Conservation (phyloP, 2,329 filamentous ascomycete genomes). For the Diaporthe vexans region DNA sequence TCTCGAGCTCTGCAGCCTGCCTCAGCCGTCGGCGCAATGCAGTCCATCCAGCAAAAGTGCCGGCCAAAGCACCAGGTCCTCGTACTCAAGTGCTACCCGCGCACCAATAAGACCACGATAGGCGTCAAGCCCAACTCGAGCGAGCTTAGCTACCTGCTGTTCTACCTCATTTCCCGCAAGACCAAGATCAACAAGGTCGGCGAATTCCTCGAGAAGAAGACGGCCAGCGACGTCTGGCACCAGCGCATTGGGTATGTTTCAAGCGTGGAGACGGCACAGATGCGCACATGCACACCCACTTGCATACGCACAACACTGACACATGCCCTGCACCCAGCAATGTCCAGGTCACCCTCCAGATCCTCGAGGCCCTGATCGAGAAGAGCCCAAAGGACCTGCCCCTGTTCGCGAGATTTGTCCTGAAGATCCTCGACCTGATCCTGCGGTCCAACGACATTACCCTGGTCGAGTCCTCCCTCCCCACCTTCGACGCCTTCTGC, state of each 20-base stretch:
- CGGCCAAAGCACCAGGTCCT: slow-evolving; percentile 98
- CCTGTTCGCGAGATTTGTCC: slow-evolving; percentile 86
- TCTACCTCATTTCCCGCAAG: slow-evolving; percentile 94
- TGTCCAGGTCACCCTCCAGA: slow-evolving; percentile 94
- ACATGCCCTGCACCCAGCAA: slow-evolving; percentile 68
- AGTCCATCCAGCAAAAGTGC: slow-evolving; percentile 76
- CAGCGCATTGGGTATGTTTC: slow-evolving; percentile 81
- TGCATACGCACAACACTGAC: slow-evolving; percentile 26
- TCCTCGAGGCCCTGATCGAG: slow-evolving; percentile 91
- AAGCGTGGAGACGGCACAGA: neutral
- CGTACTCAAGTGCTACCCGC: slow-evolving; percentile 95
- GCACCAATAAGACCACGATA: slow-evolving; percentile 89
- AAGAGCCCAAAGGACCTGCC: slow-evolving; percentile 92
- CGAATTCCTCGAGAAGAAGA: slow-evolving; percentile 94
- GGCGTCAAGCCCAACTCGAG: slow-evolving; percentile 97
- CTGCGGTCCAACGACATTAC: slow-evolving; percentile 89
- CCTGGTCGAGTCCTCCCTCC: slow-evolving; percentile 91
- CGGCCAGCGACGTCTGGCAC: slow-evolving; percentile 90
- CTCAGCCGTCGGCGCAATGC: slow-evolving; percentile 61
- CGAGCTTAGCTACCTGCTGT: slow-evolving; percentile 96
- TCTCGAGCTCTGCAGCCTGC: neutral
- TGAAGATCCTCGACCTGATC: slow-evolving; percentile 87
- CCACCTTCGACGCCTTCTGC: slow-evolving; percentile 91
- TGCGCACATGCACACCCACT: neutral
- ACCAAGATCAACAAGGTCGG: slow-evolving; percentile 98